Evolutionary conservation across 805 yeast species (phyloP), one percentile per base, ranked within the genome.

Genomic region (Naumovozyma castellii): DNA sequence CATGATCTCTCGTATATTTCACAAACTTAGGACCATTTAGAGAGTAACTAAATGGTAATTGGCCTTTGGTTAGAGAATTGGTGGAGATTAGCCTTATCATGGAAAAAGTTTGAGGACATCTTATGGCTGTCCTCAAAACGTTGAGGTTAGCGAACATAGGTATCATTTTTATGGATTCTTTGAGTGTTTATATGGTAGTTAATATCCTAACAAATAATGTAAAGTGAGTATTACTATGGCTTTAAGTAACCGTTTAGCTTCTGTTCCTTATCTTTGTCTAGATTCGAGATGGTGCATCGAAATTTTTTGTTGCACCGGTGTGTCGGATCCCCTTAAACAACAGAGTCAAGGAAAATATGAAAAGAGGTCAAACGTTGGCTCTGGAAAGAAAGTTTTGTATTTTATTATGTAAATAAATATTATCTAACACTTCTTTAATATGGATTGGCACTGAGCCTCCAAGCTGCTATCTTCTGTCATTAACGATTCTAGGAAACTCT

Each of bases 1-100:
- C 98, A 68, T 90, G 98, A 57, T 92, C 95, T 39, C 70, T 65
- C 9, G 97, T 85, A 72, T 75, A 88, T 64, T 74, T 78, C 45
- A 79, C 71, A 13, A 62, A 34, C 13, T 50, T 43, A 2, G 65
- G 65, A 2, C 65, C 65, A n/a, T 50, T 18, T 4, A 51, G 28
- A 13, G 60, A 47, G 40, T 51, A 54, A 8, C 55, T 57, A 45
- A 57, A 60, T 18, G 65, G 65, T 32, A 57, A 40, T 32, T 53
- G 53, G 3, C 45, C 40, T 45, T 57, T 59, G 35, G 51, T 59
- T 37, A 60, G 37, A 14, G 57, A 56, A 41, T 56, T 56, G n/a
- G 53, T 41, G 25, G 58, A 53, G 10, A 22, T 22, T 10, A 22
- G 27, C 27, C 27, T 22, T 22, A 22, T 22, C 27, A 22, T 22